Evolutionary conservation across 257 asterid genomes (phyloP), one percentile per base, ranked within the genome.

Genomic region (Lycium ferocissimum): DNA sequence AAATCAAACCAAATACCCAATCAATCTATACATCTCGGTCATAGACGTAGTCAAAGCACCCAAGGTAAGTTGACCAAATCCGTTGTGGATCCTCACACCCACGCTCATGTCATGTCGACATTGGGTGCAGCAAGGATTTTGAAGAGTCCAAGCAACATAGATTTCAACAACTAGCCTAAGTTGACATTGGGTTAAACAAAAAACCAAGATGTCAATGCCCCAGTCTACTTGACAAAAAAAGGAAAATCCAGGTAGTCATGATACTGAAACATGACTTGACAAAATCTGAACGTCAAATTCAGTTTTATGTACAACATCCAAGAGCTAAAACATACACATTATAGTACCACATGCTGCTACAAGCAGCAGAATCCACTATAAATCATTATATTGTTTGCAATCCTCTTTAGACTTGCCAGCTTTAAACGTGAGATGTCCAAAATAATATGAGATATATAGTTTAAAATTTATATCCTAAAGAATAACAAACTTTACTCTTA

Each of bases 141-240:
- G 33, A 26, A 26, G 33, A 26, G 33, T 26, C 33, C 33, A 26
- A 26, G 33, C 33, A 26, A 26, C 33, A 26, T 26, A 26, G 33
- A 22, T 13, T 76, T 33, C 82, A 33, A 26, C 61, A 14, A 33
- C 22, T 78, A 78, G 65, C 82, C 45, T 40, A 53, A 53, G 82
- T 58, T 53, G 63, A 78, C 6, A 53, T 78, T 26, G 82, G 20
- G 26, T 53, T 51, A 26, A 15, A 78, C 63, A 53, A 26, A 76
- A 51, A 33, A 9, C 40, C 18, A n/a, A 45, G 40, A 73, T 73
- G 38, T 43, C 80, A 73, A 20, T 73, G 3, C 20, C 6, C 59
- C 33, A 45, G 80, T 49, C 62, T 22, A 14, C 61, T 20, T 7
- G 20, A 75, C 26, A 14, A 53, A 26, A 75, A 26, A 26, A 22